Evolutionary conservation across 345 rosid species (phyloP), one percentile per base, ranked within the genome.

Genomic region (Sisymbrium irio): DNA sequence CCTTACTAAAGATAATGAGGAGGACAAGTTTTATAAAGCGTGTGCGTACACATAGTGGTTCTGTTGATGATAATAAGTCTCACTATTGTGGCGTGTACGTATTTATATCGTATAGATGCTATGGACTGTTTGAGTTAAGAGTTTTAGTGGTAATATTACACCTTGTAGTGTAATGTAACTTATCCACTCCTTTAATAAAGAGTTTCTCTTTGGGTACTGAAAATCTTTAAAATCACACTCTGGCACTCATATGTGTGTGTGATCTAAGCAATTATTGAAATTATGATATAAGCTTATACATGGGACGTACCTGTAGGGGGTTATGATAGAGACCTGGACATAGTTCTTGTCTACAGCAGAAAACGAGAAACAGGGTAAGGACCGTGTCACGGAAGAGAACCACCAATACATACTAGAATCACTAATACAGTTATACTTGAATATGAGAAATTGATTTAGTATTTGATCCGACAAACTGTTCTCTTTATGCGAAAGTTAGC

Each of bases 1-100:
- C 75, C 75, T 60, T 71, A 39, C 68, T 61, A 50, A 55, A 57
- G 25, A 19, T 32, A 65, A 54, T 6, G 45, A 63, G 7, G 18
- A 19, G 33, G n/a, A 50, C 59, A 15, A 6, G 28, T 15, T 62
- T 9, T 46, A 7, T 19, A 63, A 47, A 22, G n/a, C 37, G 32
- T 45, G 37, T 9, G 40, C 49, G 33, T 65, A 35, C 58, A 47
- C 46, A 22, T 66, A 25, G 60, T 37, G 47, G 50, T 67, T 53
- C 40, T 67, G 61, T 51, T 67, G 27, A 37, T 66, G 1, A 66
- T 14, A 20, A 66, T 49, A 36, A 39, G 9, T 14, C 9, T 49
- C 58, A 49, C 70, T 35, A 41, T 19, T 20, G 35, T 47, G 58
- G 45, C 55, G 20, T 65, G 57, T 47, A 47, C 5, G 58, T 65